Conservation (phyloP, 2,329 filamentous ascomycete species). For the Albophoma yamanashiensis region DNA sequence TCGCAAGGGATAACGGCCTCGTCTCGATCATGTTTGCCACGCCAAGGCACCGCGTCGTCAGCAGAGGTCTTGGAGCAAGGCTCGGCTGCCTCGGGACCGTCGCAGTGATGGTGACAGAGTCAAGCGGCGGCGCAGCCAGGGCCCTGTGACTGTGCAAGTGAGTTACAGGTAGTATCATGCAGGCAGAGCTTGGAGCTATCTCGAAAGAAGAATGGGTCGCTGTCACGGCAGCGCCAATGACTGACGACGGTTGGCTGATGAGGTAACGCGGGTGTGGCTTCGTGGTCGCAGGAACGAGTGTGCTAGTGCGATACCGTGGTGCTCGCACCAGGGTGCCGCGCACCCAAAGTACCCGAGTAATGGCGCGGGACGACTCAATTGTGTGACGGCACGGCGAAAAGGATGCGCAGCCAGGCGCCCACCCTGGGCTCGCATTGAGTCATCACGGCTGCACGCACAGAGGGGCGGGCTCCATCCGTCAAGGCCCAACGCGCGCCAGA, state of each 20-base stretch:
- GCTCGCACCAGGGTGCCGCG: neutral
- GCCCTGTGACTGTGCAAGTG: neutral
- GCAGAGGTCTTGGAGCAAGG: neutral
- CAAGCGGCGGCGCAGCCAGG: neutral
- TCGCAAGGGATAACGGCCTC: conserved; percentile 2
- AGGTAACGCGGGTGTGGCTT: neutral
- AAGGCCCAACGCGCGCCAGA: neutral
- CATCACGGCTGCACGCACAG: neutral
- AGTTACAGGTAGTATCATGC: neutral
- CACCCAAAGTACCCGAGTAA: neutral
- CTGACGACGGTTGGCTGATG: neutral
- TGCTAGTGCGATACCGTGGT: neutral
- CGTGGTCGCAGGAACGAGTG: neutral
- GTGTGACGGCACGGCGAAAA: neutral
- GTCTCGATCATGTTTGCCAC: conserved; percentile 7
- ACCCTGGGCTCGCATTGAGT: neutral
- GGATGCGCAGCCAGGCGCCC: neutral
- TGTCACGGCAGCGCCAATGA: neutral
- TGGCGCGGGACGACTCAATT: neutral
- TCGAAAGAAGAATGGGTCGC: neutral
- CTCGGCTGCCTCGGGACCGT: neutral
- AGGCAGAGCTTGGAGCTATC: neutral
- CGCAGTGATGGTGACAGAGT: neutral
- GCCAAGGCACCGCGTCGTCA: neutral
- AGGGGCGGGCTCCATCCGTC: neutral